Evolutionary conservation across 2,329 filamentous ascomycete species (phyloP).

Genomic region (Mycosphaerelloides madeirae): DNA sequence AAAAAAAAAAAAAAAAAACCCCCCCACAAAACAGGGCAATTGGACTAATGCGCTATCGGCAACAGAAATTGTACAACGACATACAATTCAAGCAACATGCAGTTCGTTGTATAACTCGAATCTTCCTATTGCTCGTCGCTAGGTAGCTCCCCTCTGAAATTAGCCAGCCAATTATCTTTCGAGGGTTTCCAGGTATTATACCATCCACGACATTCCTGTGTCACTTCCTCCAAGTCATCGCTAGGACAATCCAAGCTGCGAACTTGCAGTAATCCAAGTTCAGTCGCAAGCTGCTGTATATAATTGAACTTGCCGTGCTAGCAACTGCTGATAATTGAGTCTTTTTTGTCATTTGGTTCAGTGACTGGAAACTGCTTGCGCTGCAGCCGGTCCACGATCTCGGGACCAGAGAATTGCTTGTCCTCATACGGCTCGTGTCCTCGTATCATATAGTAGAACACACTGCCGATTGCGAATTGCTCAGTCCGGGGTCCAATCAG

Average conservation of each 20-base stretch:
- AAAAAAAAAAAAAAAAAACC: no score
- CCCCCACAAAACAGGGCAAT: no score
- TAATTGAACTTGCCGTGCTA: constrained; percentile 1
- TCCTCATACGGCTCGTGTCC: constrained; percentile 3
- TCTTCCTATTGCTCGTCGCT: no score
- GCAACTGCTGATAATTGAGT: constrained; percentile 1
- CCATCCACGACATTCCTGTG: background rate
- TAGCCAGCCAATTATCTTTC: no score
- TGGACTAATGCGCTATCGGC: no score
- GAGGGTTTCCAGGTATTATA: background rate
- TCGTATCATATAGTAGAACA: constrained; percentile 3
- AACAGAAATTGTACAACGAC: no score
- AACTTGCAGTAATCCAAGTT: background rate
- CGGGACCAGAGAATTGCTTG: background rate
- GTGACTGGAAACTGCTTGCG: constrained; percentile 1
- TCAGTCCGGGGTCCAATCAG: constrained; percentile 1
- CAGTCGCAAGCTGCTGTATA: constrained; percentile 1
- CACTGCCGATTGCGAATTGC: constrained; percentile 4
- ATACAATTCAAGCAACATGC: no score
- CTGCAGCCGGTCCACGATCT: constrained; percentile 1
- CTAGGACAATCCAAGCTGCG: background rate
- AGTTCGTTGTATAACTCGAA: no score
- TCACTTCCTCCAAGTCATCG: background rate
- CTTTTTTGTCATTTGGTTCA: background rate
- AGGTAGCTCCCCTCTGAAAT: no score